phyloP scores from a whole-genome alignment of 345 rosid genomes.

The Gossypium sturtianum region DNA sequence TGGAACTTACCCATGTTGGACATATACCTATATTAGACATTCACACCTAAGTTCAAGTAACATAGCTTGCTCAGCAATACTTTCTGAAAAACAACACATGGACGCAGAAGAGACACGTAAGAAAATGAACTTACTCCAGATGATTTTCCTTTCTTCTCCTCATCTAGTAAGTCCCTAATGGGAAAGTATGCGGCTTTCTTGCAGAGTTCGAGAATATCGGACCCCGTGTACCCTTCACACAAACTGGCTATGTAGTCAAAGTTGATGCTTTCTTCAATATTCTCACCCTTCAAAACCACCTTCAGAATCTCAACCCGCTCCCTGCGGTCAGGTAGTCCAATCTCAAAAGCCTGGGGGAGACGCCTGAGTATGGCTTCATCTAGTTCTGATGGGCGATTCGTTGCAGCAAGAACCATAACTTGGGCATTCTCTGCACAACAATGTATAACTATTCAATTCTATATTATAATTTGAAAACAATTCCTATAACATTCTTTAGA shows the following conservation, averaged over 20 bases:
- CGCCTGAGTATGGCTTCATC: conserved; percentile 96
- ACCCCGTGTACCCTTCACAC: conserved; percentile 83
- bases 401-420: conserved; percentile 98
- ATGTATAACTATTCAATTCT: conserved; percentile 7
- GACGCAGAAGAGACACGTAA: not conserved
- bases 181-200: conserved; percentile 93
- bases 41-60: not conserved
- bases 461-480: not conserved
- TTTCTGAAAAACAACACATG: not conserved
- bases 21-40: not conserved
- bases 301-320: conserved; percentile 80
- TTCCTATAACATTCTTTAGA: not conserved
- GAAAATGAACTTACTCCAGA: conserved; percentile 42
- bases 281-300: conserved; percentile 81
- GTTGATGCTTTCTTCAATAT: conserved; percentile 53
- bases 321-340: conserved; percentile 71
- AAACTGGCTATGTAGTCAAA: conserved; percentile 58
- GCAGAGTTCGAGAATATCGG: conserved; percentile 92
- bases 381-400: conserved; percentile 95
- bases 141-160: conserved; percentile 68
- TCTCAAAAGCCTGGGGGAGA: conserved; percentile 96
- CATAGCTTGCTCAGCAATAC: conserved; percentile 9
- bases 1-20: not conserved
- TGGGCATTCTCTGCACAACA: conserved; percentile 64
- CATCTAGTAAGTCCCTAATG: conserved; percentile 71